phyloP scores from a whole-genome alignment of 345 rosid genomes.

The Pugionium cornutum region DNA sequence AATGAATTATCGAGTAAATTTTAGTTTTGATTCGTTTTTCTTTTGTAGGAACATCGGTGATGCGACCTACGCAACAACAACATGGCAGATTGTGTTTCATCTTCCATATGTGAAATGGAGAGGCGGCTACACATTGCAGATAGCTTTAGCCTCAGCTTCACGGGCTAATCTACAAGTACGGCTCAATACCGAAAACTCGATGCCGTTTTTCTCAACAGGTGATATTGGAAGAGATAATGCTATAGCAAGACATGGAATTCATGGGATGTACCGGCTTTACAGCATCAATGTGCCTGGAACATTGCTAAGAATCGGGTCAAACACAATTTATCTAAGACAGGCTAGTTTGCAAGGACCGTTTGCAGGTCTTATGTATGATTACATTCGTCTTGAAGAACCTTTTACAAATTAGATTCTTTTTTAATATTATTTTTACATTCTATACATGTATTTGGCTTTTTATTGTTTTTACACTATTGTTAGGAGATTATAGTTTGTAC shows the following conservation, averaged over 20 bases:
- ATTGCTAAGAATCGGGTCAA: constrained; percentile 48
- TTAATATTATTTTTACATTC: too few relatives aligned
- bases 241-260: constrained; percentile 44
- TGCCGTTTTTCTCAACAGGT: constrained; percentile 34
- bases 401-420: constrained; percentile 10
- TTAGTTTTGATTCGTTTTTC: too few relatives aligned
- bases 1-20: too few relatives aligned
- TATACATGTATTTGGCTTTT: background rate
- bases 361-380: constrained; percentile 76
- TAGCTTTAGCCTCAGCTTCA: constrained; percentile 75
- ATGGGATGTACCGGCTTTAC: constrained; percentile 57
- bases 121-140: constrained; percentile 63
- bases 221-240: constrained; percentile 40
- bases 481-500: constrained; percentile 18
- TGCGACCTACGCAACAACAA: constrained; percentile 47
- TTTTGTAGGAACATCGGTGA: constrained; percentile 44
- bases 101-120: constrained; percentile 37
- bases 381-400: constrained; percentile 79
- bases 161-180: constrained; percentile 65
- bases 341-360: constrained; percentile 46
- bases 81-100: constrained; percentile 69
- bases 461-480: background rate
- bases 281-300: constrained; percentile 52
- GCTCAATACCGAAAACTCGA: constrained; percentile 39
- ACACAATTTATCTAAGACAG: constrained; percentile 67